Evolutionary conservation across 352 stramenopile species (phyloP).

Genomic region (Phytophthora kernoviae): DNA sequence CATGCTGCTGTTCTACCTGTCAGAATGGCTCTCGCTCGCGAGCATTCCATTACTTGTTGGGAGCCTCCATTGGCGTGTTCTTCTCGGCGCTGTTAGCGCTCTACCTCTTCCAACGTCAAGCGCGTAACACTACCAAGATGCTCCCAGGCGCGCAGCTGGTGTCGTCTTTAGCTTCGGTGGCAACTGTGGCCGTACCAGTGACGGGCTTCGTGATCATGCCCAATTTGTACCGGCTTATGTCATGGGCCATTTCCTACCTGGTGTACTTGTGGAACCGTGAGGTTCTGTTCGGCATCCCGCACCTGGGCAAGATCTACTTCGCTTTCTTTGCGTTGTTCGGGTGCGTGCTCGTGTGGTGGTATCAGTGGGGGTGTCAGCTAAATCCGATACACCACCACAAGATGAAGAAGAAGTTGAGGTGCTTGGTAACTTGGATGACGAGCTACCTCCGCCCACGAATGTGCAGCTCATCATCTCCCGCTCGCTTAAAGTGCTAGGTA

Average conservation of each 20-base stretch:
- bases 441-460: conserved; percentile 59
- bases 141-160: conserved; percentile 73
- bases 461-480: conserved; percentile 69
- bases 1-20: conserved; percentile 73
- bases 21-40: conserved; percentile 68
- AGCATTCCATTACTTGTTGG: conserved; percentile 81
- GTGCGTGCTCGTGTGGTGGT: conserved; percentile 83
- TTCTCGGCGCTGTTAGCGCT: conserved; percentile 79
- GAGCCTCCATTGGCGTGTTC: conserved; percentile 67
- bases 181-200: conserved; percentile 74
- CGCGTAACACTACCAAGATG: conserved; percentile 67
- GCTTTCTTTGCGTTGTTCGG: conserved; percentile 77
- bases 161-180: conserved; percentile 67
- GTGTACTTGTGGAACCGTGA: conserved; percentile 73
- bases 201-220: conserved; percentile 81
- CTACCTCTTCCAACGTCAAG: conserved; percentile 84
- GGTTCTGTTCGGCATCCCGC: conserved; percentile 71
- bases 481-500: conserved; percentile 57
- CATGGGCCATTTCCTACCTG: conserved; percentile 66
- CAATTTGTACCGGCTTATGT: conserved; percentile 65
- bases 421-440: conserved; percentile 68
- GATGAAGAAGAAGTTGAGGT: conserved; percentile 73
- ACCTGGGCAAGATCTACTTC: conserved; percentile 89
- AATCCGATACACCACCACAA: conserved; percentile 46
- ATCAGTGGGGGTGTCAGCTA: conserved; percentile 79